phyloP scores from a whole-genome alignment of 441 rosid genomes.

The Oxalis stricta region DNA sequence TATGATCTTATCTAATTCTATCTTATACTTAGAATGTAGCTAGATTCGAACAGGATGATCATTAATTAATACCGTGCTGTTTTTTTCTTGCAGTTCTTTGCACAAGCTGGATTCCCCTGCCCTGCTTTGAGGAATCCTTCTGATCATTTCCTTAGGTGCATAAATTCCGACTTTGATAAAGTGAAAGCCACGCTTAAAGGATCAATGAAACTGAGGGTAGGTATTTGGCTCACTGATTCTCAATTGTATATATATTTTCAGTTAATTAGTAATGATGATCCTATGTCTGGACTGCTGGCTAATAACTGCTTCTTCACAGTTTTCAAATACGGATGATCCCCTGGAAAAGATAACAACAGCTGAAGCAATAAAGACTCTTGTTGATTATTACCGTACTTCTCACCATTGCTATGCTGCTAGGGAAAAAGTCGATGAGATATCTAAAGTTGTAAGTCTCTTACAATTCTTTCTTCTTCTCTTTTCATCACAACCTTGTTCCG shows the following conservation, averaged over 20 bases:
- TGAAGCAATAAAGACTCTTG: constrained; percentile 63
- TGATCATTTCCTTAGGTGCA: constrained; percentile 53
- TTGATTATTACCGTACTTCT: constrained; percentile 53
- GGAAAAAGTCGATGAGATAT: constrained; percentile 69
- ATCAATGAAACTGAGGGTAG: constrained; percentile 77
- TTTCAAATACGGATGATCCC: constrained; percentile 69
- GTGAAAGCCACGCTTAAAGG: constrained; percentile 89
- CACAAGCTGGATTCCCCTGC: constrained; percentile 73
- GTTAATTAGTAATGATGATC: neutral
- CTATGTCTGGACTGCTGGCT: neutral
- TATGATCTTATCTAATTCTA: too few species aligned
- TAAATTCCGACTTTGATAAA: constrained; percentile 84
- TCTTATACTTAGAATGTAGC: neutral
- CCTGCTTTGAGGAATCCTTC: constrained; percentile 56
- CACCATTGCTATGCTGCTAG: constrained; percentile 44
- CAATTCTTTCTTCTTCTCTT: neutral
- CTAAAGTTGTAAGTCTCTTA: constrained; percentile 60
- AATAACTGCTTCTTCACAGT: constrained; percentile 24
- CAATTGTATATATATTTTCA: neutral
- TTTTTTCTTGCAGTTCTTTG: constrained; percentile 55
- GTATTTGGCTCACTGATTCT: neutral
- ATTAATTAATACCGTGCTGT: neutral
- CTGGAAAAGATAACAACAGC: constrained; percentile 77
- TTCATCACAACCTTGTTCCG: too few species aligned
- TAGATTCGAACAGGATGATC: neutral